These are phyloP conservation scores for Globisporangium middletonii DNA, from an alignment of 352 stramenopile genomes.

Conservation along the genomic window DNA sequence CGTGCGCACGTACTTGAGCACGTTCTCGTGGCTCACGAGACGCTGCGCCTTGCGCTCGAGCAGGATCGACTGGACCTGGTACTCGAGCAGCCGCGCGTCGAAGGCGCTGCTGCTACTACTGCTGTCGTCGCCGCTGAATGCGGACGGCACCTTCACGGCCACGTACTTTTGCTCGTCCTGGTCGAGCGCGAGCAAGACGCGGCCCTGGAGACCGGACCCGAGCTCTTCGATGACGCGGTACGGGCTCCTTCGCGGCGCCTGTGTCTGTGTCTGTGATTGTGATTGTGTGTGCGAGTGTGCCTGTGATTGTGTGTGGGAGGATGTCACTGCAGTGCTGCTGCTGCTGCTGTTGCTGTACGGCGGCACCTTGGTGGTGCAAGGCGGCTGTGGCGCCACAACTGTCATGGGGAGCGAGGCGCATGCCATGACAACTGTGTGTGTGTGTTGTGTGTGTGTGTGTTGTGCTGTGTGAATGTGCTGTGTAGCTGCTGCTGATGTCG, in stretches of 20 bases:
- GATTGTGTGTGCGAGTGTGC: too few species aligned
- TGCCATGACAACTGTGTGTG: too few species aligned
- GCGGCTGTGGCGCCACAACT: background rate
- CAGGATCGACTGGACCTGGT: slow-evolving; percentile 56
- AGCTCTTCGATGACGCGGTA: slow-evolving; percentile 53
- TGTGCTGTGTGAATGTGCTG: too few species aligned
- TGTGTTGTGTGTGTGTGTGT: too few species aligned
- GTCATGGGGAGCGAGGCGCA: too few species aligned
- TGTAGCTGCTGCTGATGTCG: too few species aligned
- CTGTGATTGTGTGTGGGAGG: too few species aligned
- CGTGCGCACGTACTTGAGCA: slow-evolving; percentile 36
- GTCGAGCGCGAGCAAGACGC: slow-evolving; percentile 55
- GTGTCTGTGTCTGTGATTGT: background rate
- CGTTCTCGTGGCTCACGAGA: slow-evolving; percentile 48
- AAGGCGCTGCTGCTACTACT: slow-evolving; percentile 9
- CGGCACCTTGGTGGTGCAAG: background rate
- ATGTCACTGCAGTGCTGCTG: too few species aligned
- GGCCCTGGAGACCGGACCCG: slow-evolving; percentile 53
- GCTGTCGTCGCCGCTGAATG: slow-evolving; percentile 21
- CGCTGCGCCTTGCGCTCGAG: slow-evolving; percentile 56
- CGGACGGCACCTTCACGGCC: slow-evolving; percentile 71
- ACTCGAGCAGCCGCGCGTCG: slow-evolving; percentile 38
- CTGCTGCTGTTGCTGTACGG: too few species aligned
- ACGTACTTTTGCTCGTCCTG: slow-evolving; percentile 36
- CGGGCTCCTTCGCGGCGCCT: slow-evolving; percentile 18